phyloP scores from a whole-genome alignment of 2,329 filamentous ascomycete genomes.

The Pseudogymnoascus sp. region DNA sequence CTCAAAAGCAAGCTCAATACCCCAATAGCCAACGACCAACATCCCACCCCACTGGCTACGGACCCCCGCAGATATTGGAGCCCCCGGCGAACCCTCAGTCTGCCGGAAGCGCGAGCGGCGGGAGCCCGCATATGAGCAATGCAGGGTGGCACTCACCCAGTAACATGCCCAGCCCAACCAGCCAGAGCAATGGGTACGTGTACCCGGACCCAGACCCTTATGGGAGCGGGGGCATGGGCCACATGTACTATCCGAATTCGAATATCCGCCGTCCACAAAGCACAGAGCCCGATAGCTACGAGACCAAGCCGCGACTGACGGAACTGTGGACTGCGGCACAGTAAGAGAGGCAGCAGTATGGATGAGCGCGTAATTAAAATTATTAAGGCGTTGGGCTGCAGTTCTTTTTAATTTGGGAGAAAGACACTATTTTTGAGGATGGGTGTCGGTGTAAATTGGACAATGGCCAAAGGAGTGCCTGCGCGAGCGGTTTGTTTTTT shows the following conservation, averaged over 20 bases:
- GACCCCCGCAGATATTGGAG: constrained; percentile 70
- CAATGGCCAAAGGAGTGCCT: neutral
- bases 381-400: neutral
- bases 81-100: constrained; percentile 66
- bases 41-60: constrained; percentile 76
- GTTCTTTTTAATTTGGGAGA: neutral
- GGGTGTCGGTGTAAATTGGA: constrained; percentile 8
- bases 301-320: constrained; percentile 49
- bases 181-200: constrained; percentile 55
- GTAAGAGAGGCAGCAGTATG: constrained; percentile 23
- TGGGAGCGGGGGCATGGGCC: constrained; percentile 47
- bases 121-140: constrained; percentile 69
- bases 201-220: constrained; percentile 79
- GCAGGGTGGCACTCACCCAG: constrained; percentile 73
- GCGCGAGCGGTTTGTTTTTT: neutral
- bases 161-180: constrained; percentile 51
- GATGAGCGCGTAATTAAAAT: neutral
- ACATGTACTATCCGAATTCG: constrained; percentile 65
- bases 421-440: neutral
- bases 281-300: constrained; percentile 59
- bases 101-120: constrained; percentile 58
- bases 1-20: constrained; percentile 21
- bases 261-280: constrained; percentile 66
- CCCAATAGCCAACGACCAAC: constrained; percentile 48
- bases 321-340: constrained; percentile 47